Evolutionary conservation across 1,284 basidiomycete species (phyloP).

Genomic region (Leucoagaricus sp.): DNA sequence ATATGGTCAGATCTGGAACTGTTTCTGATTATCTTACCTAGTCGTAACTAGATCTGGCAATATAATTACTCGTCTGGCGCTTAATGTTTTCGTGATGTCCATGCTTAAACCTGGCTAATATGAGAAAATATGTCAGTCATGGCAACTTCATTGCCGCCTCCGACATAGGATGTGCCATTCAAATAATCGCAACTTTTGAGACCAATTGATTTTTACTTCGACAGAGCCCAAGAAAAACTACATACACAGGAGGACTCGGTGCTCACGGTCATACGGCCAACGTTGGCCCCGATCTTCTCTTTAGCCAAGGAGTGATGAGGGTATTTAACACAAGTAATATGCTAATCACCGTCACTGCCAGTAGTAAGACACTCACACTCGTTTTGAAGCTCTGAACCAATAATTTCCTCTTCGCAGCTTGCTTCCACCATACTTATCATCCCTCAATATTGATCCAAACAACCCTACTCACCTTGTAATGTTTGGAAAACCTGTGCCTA

Average conservation of each 20-base stretch:
- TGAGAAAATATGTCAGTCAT: too few relatives aligned
- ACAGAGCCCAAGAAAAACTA: conserved; percentile 34
- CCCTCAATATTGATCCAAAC: conserved; percentile 45
- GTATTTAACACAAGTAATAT: conserved; percentile 39
- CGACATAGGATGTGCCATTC: conserved; percentile 22
- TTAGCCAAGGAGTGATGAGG: conserved; percentile 49
- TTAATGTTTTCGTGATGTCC: too few relatives aligned
- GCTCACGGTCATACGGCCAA: conserved; percentile 35
- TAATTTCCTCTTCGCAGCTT: conserved; percentile 26
- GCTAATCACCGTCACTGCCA: conserved; percentile 49
- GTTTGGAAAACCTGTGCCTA: conserved; percentile 42
- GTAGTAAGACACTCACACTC: conserved; percentile 15
- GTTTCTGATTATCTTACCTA: too few relatives aligned
- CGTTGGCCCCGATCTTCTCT: conserved; percentile 45
- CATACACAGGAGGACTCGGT: conserved; percentile 41
- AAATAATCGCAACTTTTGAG: conserved; percentile 14
- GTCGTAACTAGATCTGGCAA: too few relatives aligned
- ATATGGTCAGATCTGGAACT: too few relatives aligned
- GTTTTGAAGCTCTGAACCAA: neutral
- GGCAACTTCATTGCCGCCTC: conserved; percentile 25
- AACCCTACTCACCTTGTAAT: conserved; percentile 40
- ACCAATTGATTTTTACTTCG: neutral
- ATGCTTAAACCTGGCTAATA: too few relatives aligned
- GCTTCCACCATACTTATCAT: conserved; percentile 49
- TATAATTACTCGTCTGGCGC: too few relatives aligned